Evolutionary conservation across 306 rosid genomes (phyloP).

Genomic region (Pterocarpus macrocarpus): DNA sequence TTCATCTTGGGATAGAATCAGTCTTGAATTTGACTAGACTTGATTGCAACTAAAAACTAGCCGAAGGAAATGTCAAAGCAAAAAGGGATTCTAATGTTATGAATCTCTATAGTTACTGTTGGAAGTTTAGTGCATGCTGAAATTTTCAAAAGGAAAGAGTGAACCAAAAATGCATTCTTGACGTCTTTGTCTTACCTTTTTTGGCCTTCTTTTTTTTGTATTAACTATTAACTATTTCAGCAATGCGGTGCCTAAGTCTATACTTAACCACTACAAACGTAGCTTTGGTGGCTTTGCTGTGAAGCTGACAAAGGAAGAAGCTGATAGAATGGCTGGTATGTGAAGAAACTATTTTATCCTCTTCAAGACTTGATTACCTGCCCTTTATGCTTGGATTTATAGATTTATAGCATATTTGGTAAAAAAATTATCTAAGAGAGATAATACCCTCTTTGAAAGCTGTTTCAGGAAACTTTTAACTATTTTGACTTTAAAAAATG

Average conservation of each 20-base stretch:
- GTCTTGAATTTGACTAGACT: too few species aligned
- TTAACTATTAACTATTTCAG: conserved; percentile 22
- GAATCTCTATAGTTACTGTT: background rate
- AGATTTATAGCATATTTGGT: too few species aligned
- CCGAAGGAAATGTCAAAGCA: too few species aligned
- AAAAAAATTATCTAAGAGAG: too few species aligned
- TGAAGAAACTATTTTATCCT: background rate
- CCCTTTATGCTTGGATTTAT: too few species aligned
- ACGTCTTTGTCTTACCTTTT: background rate
- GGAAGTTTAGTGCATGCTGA: too few species aligned
- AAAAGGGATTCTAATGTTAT: too few species aligned
- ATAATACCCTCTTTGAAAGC: too few species aligned
- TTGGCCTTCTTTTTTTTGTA: background rate
- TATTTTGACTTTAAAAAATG: too few species aligned
- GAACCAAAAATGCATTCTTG: too few species aligned
- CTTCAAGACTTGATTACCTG: background rate
- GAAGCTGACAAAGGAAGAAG: conserved; percentile 53
- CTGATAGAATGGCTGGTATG: conserved; percentile 48
- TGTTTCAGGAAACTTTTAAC: too few species aligned
- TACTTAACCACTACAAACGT: conserved; percentile 49
- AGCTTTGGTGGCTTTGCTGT: conserved; percentile 62
- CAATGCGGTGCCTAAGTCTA: conserved; percentile 16
- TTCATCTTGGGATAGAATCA: background rate
- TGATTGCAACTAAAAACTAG: too few species aligned
- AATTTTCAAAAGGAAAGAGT: background rate